Evolutionary conservation across 441 rosid species (phyloP).

Genomic region (Isatis lusitanica): DNA sequence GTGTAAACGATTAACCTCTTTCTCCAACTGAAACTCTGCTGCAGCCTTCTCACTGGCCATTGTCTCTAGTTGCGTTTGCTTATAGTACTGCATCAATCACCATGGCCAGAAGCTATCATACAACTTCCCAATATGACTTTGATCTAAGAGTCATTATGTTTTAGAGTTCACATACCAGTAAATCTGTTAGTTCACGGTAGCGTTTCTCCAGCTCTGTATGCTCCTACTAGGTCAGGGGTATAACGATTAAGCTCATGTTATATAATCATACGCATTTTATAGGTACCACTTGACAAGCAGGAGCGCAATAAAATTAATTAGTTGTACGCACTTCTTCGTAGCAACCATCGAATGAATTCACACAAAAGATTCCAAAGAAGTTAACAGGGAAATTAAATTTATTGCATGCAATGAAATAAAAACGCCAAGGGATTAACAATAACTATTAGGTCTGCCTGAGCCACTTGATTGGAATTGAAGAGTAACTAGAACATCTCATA

Average conservation of each 20-base stretch:
- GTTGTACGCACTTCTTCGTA: neutral
- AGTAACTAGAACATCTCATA: neutral
- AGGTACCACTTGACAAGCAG: neutral
- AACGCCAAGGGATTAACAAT: neutral
- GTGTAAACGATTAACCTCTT: constrained; percentile 82
- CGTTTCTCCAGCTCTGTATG: constrained; percentile 98
- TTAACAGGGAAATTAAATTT: neutral
- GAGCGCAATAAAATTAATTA: neutral
- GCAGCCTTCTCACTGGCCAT: constrained; percentile 99
- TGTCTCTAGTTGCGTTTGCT: constrained; percentile 98
- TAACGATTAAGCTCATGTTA: constrained; percentile 35
- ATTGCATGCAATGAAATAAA: neutral
- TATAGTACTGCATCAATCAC: constrained; percentile 68
- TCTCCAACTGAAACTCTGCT: constrained; percentile 96
- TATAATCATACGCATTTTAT: constrained; percentile 13
- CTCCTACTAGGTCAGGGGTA: constrained; percentile 62
- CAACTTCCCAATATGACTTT: constrained; percentile 13
- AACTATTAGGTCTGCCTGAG: neutral
- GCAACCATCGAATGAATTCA: constrained; percentile 4
- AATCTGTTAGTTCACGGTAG: constrained; percentile 95
- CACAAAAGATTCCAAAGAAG: constrained; percentile 5
- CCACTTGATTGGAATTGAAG: neutral
- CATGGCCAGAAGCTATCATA: constrained; percentile 24
- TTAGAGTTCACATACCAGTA: constrained; percentile 60
- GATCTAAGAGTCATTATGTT: constrained; percentile 12